Evolutionary conservation across 768 basidiomycete genomes (phyloP).

Genomic region (Trametes punicea): DNA sequence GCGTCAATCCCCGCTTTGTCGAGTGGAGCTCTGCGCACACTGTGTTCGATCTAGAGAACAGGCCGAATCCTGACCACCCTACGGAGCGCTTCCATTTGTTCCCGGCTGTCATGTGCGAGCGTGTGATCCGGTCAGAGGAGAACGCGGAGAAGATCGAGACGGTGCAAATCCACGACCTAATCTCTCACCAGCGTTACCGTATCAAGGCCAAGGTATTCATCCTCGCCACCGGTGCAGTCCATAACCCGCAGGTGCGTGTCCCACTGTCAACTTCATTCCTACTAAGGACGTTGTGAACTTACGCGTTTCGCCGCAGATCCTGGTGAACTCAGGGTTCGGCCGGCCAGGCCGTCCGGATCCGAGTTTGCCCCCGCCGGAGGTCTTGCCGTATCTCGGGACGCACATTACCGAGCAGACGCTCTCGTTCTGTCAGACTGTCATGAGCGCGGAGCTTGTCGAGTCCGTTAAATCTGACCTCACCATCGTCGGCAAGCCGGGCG

Average conservation of each 20-base stretch:
- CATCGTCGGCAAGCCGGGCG: not conserved
- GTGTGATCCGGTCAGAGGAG: not conserved
- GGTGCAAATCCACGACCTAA: not conserved
- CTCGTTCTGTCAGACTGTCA: constrained; percentile 25
- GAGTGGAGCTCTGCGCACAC: constrained; percentile 23
- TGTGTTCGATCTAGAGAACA: constrained; percentile 10
- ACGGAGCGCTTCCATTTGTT: constrained; percentile 15
- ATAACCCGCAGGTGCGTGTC: constrained; percentile 19
- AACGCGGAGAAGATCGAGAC: not conserved
- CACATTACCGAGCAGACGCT: constrained; percentile 27
- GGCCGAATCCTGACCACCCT: not conserved
- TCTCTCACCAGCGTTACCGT: not conserved
- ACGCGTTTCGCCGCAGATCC: constrained; percentile 19
- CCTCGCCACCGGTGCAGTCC: constrained; percentile 22
- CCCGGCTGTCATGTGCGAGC: constrained; percentile 21
- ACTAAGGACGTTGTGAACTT: no score
- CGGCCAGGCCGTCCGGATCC: not conserved
- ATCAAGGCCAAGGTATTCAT: constrained; percentile 19
- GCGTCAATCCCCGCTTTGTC: constrained; percentile 25
- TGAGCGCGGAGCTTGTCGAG: constrained; percentile 13
- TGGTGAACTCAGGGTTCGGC: constrained; percentile 19
- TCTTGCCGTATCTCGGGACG: constrained; percentile 11
- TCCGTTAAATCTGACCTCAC: constrained; percentile 1
- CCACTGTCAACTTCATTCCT: not conserved
- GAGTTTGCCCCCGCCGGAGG: not conserved